Evolutionary conservation across 2,329 filamentous ascomycete species (phyloP).

Genomic region (Westerdykella ornata): DNA sequence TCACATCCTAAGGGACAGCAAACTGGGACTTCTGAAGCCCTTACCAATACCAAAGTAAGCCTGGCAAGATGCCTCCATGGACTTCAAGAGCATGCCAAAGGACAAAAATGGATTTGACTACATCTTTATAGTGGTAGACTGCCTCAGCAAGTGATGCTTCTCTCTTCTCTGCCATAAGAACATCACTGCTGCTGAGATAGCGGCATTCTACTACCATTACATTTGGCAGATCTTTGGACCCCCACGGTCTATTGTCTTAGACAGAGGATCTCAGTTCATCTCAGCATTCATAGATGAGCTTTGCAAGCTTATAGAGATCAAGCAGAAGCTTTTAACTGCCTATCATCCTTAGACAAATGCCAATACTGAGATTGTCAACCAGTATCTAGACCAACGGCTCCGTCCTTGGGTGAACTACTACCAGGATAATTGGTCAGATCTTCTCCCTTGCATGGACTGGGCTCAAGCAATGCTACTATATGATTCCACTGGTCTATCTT

Average conservation of each 20-base stretch:
- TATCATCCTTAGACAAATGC: conserved; percentile 17
- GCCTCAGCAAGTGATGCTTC: conserved; percentile 5
- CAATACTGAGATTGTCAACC: conserved; percentile 11
- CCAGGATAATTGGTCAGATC: conserved; percentile 1
- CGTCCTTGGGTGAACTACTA: conserved; percentile 1
- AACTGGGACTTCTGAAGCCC: not conserved
- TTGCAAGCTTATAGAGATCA: conserved; percentile 2
- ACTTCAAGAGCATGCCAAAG: conserved; percentile 1
- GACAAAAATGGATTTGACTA: not conserved
- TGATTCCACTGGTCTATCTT: not conserved
- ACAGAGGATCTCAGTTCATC: conserved; percentile 11
- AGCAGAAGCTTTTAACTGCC: conserved; percentile 10
- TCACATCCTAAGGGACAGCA: not conserved
- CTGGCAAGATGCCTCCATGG: conserved; percentile 1
- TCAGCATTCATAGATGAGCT: conserved; percentile 7
- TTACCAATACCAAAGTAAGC: not conserved
- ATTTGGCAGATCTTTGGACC: conserved; percentile 7
- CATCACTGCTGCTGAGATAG: not conserved
- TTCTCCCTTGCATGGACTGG: not conserved
- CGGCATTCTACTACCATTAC: conserved; percentile 3
- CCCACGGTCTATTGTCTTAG: conserved; percentile 5
- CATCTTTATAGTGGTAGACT: conserved; percentile 4
- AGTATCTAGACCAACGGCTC: conserved; percentile 3
- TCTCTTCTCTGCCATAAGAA: conserved; percentile 3
- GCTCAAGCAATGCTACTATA: conserved; percentile 1